Percentiles rank a stretch among this genome's conserved stretches.
These are phyloP conservation scores for Carallia pectinifolia DNA, from an alignment of 345 rosid species.

Conservation along the genomic window DNA sequence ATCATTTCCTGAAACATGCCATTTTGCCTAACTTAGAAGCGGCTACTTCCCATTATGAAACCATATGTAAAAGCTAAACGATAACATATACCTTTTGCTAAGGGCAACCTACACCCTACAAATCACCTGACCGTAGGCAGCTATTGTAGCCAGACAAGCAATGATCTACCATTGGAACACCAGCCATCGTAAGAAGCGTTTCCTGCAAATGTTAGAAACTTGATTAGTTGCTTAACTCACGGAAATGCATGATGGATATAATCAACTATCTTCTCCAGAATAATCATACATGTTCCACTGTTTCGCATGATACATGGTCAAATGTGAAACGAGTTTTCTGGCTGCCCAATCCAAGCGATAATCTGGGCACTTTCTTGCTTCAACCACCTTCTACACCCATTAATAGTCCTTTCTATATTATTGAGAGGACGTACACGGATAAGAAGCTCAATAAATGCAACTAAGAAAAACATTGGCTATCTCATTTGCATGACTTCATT, in stretches of 20 bases:
- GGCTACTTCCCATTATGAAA: not conserved
- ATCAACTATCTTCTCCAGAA: not conserved
- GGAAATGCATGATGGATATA: not conserved
- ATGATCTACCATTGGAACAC: slow-evolving; percentile 91
- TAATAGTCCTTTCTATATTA: no score
- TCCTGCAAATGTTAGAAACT: slow-evolving; percentile 49
- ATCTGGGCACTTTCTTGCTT: slow-evolving; percentile 86
- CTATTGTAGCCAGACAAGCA: slow-evolving; percentile 66
- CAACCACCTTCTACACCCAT: slow-evolving; percentile 15
- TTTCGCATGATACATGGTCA: slow-evolving; percentile 92
- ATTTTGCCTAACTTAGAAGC: not conserved
- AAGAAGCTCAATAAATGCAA: not conserved
- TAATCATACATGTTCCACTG: slow-evolving; percentile 74
- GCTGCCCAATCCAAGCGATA: slow-evolving; percentile 80
- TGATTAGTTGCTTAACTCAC: not conserved
- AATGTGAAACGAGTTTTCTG: slow-evolving; percentile 76
- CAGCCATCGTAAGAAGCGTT: slow-evolving; percentile 76
- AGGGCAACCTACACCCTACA: slow-evolving; percentile 82
- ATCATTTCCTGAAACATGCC: no score
- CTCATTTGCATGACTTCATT: not conserved
- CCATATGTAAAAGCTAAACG: no score
- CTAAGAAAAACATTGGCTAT: not conserved
- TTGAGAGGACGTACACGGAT: not conserved
- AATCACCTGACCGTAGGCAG: slow-evolving; percentile 79
- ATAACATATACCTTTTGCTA: no score